Base-by-base conservation (phyloP, 192 early-diverging fungal species). In the Oehlia diaphana region DNA sequence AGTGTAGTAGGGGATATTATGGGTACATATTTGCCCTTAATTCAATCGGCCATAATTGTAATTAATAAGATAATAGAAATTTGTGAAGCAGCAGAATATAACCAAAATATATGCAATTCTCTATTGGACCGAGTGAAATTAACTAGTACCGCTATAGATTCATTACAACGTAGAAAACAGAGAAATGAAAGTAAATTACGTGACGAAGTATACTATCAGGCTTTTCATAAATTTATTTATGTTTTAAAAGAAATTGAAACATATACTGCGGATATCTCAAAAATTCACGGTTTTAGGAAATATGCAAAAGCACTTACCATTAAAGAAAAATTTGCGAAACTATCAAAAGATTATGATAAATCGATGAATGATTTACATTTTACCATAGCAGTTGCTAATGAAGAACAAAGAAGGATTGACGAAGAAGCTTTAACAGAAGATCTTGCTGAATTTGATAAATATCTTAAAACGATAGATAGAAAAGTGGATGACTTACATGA, bases 51-150 rank as follows among this genome's bases (percentile, higher is more conserved):
- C 1, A 12, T 10, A 47, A 47, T 0, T 47, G 2, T 47, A 2
- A 47, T 14, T 21, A 10, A 0, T 65, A 78, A 70, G 67, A 49
- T 35, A 35, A 28, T n/a, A 58, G 44, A 37, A 49, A 50, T 37
- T 42, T 78, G 47, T 78, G 47, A 69, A 33, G 50, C 23, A 8
- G 77, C 77, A 6, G 35, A 78, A 23, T 61, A 78, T 78, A 78
- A 78, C 16, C 50, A 78, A 78, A 78, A 53, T 35, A 78, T 63
- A n/a, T 78, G 77, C 53, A 8, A 53, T 53, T 49, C 37, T n/a
- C 16, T 78, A 42, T 16, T 69, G 1, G 66, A 69, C 21, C 47
- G 77, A 9, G 77, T 78, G 0, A 33, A 69, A 13, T 9, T 28
- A 28, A 39, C 62, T 23, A 13, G 35, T 33, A 9, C n/a, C 13